These are phyloP conservation scores for Alternaria triticimaculans DNA, from an alignment of 2,329 filamentous ascomycete species.

Conservation along the genomic window DNA sequence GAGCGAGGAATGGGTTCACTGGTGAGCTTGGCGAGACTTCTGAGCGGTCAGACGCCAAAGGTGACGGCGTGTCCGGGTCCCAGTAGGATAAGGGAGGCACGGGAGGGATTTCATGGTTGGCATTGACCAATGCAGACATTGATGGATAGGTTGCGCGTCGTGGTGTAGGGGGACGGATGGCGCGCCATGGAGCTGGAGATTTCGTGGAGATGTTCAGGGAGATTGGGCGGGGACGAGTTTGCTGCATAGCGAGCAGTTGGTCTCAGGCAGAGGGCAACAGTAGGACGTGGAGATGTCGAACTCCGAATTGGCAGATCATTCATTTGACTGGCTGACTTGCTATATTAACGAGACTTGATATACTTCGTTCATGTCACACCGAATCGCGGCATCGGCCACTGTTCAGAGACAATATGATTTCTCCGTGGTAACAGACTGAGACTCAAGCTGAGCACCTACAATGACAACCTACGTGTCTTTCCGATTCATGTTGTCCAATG, in stretches of 20 bases:
- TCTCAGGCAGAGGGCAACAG: neutral
- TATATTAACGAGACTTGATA: neutral
- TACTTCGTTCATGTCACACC: neutral
- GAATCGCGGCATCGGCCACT: neutral
- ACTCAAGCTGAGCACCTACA: neutral
- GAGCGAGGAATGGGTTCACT: conserved; percentile 23
- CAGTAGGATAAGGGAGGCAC: conserved; percentile 25
- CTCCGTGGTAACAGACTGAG: neutral
- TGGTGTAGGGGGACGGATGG: conserved; percentile 19
- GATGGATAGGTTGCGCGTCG: conserved; percentile 18
- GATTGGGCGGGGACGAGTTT: conserved; percentile 12
- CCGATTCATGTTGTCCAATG: neutral
- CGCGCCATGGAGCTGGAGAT: conserved; percentile 9
- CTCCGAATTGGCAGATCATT: neutral
- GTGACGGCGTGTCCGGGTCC: conserved; percentile 23
- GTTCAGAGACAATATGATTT: neutral
- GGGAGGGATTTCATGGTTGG: conserved; percentile 4
- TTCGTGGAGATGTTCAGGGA: conserved; percentile 23
- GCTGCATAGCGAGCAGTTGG: conserved; percentile 5
- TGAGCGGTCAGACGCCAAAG: neutral
- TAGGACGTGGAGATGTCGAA: neutral
- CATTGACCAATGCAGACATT: neutral
- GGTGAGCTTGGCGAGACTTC: conserved; percentile 9
- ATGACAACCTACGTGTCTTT: neutral
- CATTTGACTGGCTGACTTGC: neutral